Conservation (phyloP, 345 rosid species). For the Gossypium mustelinum region DNA sequence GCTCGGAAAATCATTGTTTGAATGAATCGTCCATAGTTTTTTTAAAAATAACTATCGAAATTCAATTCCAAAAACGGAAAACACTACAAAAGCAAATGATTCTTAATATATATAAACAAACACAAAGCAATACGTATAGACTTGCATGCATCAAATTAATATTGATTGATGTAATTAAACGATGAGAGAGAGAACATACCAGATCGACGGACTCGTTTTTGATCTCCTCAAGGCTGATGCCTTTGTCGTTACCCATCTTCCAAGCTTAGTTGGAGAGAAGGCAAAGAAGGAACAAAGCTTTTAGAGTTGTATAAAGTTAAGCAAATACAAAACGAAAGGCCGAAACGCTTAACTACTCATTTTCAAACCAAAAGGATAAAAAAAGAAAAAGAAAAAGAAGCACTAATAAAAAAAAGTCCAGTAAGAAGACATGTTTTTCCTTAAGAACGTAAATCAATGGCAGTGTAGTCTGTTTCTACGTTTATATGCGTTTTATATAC, state of each 20-base stretch:
- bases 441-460: not conserved
- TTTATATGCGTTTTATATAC: not conserved
- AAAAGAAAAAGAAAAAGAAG: not conserved
- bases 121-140: not conserved
- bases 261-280: not conserved
- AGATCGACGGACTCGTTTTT: conserved; percentile 46
- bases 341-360: not conserved
- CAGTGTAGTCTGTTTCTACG: not conserved
- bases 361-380: not conserved
- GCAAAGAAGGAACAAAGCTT: not conserved
- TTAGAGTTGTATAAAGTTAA: not conserved
- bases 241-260: conserved; percentile 24
- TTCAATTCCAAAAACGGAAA: not conserved
- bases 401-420: not conserved
- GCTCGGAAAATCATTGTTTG: not conserved
- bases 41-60: not conserved
- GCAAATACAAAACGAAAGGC: not conserved
- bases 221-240: conserved; percentile 41
- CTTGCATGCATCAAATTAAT: not conserved
- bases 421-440: not conserved
- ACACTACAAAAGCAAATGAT: not conserved
- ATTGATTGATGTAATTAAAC: not conserved
- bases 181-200: conserved; percentile 20
- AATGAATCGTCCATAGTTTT: not conserved
- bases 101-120: not conserved